Percentiles rank a stretch among this genome's conserved stretches.
Evolutionary conservation across 75 land plant genomes (phyloP).

Genomic region (Chamaecyparis obtusa): DNA sequence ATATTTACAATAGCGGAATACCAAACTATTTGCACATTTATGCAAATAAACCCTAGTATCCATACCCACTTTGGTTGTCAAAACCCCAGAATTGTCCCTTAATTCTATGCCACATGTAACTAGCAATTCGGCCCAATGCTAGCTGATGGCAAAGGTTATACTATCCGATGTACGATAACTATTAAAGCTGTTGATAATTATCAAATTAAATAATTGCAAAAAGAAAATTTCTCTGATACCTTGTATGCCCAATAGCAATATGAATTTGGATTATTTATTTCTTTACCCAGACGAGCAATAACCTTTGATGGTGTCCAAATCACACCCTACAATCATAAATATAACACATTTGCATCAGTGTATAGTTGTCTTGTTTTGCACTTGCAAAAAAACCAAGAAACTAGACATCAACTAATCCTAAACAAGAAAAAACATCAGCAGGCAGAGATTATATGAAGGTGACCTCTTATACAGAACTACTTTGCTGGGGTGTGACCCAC

Average conservation of each 20-base stretch:
- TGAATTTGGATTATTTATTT: constrained; percentile 78
- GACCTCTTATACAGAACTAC: neutral
- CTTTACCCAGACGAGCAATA: constrained; percentile 87
- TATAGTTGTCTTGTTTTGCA: neutral
- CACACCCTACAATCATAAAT: constrained; percentile 38
- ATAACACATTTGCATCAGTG: neutral
- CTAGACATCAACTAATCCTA: neutral
- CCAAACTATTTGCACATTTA: neutral
- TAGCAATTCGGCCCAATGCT: neutral
- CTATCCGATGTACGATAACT: neutral
- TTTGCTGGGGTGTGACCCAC: constrained; percentile 2
- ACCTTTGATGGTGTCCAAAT: constrained; percentile 92
- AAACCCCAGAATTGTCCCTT: neutral
- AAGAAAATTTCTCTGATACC: constrained; percentile 29
- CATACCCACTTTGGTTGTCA: neutral
- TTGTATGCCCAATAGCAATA: constrained; percentile 95
- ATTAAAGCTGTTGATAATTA: neutral
- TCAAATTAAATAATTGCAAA: neutral
- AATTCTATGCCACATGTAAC: neutral
- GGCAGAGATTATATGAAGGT: neutral
- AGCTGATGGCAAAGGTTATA: neutral
- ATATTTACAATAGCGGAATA: neutral
- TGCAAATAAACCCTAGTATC: neutral
- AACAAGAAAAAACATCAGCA: neutral
- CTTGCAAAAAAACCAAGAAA: neutral